Conservation (phyloP, 2,329 filamentous ascomycete genomes). For the Pyricularia grisea region DNA sequence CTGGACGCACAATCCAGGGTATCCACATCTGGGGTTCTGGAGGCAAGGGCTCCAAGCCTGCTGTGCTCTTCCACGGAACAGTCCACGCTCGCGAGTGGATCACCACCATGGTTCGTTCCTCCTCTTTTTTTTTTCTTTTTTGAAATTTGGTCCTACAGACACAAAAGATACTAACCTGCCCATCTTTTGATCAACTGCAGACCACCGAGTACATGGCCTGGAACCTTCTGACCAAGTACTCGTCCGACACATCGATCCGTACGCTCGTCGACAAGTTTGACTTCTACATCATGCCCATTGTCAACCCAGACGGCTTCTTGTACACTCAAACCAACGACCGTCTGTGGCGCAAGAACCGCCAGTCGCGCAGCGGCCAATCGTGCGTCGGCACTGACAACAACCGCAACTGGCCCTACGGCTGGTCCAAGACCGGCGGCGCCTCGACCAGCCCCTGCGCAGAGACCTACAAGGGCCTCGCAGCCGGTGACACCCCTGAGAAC, state of each 20-base stretch:
- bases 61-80: slow-evolving; percentile 45
- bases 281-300: slow-evolving; percentile 54
- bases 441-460: slow-evolving; percentile 34
- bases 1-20: slow-evolving; percentile 49
- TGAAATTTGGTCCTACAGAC: background rate
- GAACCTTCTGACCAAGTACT: slow-evolving; percentile 36
- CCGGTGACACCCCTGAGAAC: slow-evolving; percentile 40
- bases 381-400: slow-evolving; percentile 49
- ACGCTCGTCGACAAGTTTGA: slow-evolving; percentile 51
- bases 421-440: slow-evolving; percentile 33
- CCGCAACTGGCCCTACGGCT: slow-evolving; percentile 35
- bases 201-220: slow-evolving; percentile 43
- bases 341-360: slow-evolving; percentile 54
- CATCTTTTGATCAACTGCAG: slow-evolving; percentile 5
- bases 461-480: slow-evolving; percentile 27
- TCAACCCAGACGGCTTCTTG: slow-evolving; percentile 46
- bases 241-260: slow-evolving; percentile 24
- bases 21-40: slow-evolving; percentile 42
- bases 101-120: slow-evolving; percentile 38
- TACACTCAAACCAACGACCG: slow-evolving; percentile 43
- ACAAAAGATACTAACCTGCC: background rate
- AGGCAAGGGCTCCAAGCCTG: slow-evolving; percentile 34
- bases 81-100: slow-evolving; percentile 56
- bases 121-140: slow-evolving; percentile 40
- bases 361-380: slow-evolving; percentile 25